A percentile compares a stretch with the other conserved stretches of the same genome.
Conservation (phyloP, 495 filamentous ascomycete genomes). For the Neurospora sublineolata region DNA sequence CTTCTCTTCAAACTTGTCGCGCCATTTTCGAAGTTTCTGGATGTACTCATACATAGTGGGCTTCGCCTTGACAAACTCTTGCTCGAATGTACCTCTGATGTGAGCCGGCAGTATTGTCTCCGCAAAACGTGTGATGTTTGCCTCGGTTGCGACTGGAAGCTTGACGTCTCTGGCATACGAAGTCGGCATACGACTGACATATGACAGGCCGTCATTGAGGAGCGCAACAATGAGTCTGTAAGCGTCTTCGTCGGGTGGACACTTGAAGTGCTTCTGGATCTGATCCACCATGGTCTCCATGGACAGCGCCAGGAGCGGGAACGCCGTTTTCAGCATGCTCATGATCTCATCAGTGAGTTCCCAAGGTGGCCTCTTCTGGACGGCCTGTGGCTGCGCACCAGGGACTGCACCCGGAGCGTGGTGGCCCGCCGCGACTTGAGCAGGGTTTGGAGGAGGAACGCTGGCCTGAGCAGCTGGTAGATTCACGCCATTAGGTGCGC, state of each 20-base stretch:
- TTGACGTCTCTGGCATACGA: constrained; percentile 87
- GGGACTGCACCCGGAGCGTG: constrained; percentile 14
- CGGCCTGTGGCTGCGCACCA: constrained; percentile 20
- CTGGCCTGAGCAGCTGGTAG: constrained; percentile 3
- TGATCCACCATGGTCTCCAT: constrained; percentile 99
- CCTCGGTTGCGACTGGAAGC: constrained; percentile 78
- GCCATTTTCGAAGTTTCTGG: constrained; percentile 89
- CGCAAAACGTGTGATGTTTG: constrained; percentile 90
- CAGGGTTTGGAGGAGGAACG: constrained; percentile 7
- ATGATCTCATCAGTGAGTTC: constrained; percentile 93
- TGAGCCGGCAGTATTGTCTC: constrained; percentile 90
- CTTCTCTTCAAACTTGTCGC: constrained; percentile 95
- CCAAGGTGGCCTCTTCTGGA: constrained; percentile 71
- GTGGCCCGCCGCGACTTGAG: constrained; percentile 11
- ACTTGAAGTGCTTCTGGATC: constrained; percentile 97
- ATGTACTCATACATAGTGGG: constrained; percentile 97
- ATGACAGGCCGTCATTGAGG: constrained; percentile 82
- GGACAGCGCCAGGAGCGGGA: constrained; percentile 86
- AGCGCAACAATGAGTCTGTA: constrained; percentile 96
- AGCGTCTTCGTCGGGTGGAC: constrained; percentile 94
- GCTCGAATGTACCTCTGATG: constrained; percentile 88
- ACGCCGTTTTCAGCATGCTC: constrained; percentile 85
- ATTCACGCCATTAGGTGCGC: constrained; percentile 9
- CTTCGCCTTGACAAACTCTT: constrained; percentile 85
- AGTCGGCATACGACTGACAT: constrained; percentile 73